Evolutionary conservation across 2,329 filamentous ascomycete genomes (phyloP), one percentile per base, ranked within the genome.

Genomic region (Davidsoniella neocaledoniae): DNA sequence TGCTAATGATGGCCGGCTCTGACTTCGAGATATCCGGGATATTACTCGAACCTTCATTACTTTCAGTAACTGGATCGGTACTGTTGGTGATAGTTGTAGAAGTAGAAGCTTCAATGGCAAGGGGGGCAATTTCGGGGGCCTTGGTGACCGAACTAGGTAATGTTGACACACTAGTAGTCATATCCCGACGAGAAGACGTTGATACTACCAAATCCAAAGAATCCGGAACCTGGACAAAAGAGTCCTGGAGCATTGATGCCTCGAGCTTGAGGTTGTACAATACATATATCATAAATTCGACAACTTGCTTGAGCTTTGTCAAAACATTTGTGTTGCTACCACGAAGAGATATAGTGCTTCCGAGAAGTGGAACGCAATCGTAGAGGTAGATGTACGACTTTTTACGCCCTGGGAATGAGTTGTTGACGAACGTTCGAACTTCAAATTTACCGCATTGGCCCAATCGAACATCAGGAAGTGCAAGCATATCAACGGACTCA

Each of bases 261-360:
- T 98, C 91, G 12, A 98, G 73, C 61, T 94, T 94, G 48, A 98
- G 71, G 58, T 95, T 98, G 65, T 98, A 98, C 10, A 96, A 88
- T 17, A 98, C 93, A 57, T 96, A 98, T 37, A 93, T 83, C 90
- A 98, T 95, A 61, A 98, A 96, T 61, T 98, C 91, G 9, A 90
- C 91, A 56, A 98, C 91, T 48, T 79, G 77, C 65, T 98, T 98
- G 63, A 98, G 79, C 57, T 80, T 84, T 1, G 78, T 70, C 16
- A 98, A 71, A 0, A 79, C 71, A 44, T 76, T 68, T 26, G 79
- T 80, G 53, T 83, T 79, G 3, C 83, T 85, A 1, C 91, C 91
- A 43, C 91, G 80, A 19, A 98, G 69, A 10, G 87, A 86, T 57
- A 98, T 94, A 0, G 91, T 98, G 61, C 91, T 96, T 0, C 91